Evolutionary conservation across 768 basidiomycete genomes (phyloP).

Genomic region (Tephrocybe sp.): DNA sequence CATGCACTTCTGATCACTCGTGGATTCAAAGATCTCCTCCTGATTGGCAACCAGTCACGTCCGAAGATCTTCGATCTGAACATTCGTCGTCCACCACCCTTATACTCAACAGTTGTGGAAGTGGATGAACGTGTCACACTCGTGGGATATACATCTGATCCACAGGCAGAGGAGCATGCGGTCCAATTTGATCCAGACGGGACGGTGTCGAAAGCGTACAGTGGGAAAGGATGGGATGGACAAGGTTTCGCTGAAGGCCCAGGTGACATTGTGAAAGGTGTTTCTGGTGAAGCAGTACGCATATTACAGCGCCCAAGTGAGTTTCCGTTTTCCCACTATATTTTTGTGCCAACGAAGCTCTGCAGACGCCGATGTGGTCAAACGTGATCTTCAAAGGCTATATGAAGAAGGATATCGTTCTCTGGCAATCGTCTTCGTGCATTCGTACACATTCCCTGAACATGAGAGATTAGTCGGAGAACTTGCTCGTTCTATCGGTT

Average conservation of each 20-base stretch:
- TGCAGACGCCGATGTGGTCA: slow-evolving; percentile 52
- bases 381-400: slow-evolving; percentile 61
- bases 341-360: slow-evolving; percentile 5
- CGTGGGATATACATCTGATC: slow-evolving; percentile 91
- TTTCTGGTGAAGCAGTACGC: slow-evolving; percentile 88
- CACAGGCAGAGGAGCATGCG: slow-evolving; percentile 70
- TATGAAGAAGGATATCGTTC: slow-evolving; percentile 85
- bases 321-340: slow-evolving; percentile 13
- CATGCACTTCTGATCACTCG: slow-evolving; percentile 90
- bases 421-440: slow-evolving; percentile 84
- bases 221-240: slow-evolving; percentile 77
- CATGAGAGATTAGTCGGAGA: slow-evolving; percentile 76
- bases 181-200: slow-evolving; percentile 76
- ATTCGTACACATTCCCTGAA: slow-evolving; percentile 88
- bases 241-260: slow-evolving; percentile 70
- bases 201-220: slow-evolving; percentile 61
- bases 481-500: slow-evolving; percentile 79
- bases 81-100: slow-evolving; percentile 70
- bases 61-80: slow-evolving; percentile 95
- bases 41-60: slow-evolving; percentile 93
- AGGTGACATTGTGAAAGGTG: slow-evolving; percentile 74
- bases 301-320: slow-evolving; percentile 73
- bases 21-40: slow-evolving; percentile 87
- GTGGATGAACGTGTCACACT: slow-evolving; percentile 92
- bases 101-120: slow-evolving; percentile 77